phyloP scores from a whole-genome alignment of 2,329 filamentous ascomycete genomes.

The Clonostachys byssicola region DNA sequence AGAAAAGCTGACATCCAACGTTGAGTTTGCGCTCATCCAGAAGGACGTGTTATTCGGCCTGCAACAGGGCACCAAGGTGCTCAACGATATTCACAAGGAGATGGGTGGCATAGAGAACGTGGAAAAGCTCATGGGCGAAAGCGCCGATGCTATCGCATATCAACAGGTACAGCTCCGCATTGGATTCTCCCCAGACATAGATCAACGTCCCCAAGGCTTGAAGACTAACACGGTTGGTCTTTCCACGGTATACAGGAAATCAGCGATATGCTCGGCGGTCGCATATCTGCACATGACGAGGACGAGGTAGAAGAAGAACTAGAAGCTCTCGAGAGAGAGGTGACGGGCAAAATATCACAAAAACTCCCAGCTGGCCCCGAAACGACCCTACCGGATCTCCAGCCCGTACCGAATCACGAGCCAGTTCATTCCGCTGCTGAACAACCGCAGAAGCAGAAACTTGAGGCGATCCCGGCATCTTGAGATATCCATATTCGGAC shows the following conservation, averaged over 20 bases:
- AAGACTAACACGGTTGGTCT: no score
- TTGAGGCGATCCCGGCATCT: no score
- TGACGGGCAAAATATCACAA: conserved; percentile 10
- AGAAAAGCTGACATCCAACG: conserved; percentile 79
- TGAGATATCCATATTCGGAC: no score
- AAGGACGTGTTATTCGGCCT: conserved; percentile 93
- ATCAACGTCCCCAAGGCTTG: background rate
- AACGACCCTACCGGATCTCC: no score
- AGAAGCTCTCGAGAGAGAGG: conserved; percentile 63
- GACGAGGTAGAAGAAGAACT: conserved; percentile 97
- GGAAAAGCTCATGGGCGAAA: conserved; percentile 93
- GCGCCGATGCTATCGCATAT: conserved; percentile 84
- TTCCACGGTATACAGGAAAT: conserved; percentile 61
- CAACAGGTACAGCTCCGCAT: conserved; percentile 58
- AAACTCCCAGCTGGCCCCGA: no score
- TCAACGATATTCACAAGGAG: conserved; percentile 88
- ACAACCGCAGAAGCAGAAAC: no score
- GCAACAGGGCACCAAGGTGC: conserved; percentile 84
- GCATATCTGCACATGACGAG: conserved; percentile 91
- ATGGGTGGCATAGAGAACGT: conserved; percentile 94
- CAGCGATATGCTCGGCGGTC: conserved; percentile 82
- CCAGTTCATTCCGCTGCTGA: no score
- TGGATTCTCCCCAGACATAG: background rate
- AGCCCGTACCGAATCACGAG: no score
- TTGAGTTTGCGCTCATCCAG: conserved; percentile 95